Conservation (phyloP, 768 basidiomycete species). For the Naganishia friedmannii region DNA sequence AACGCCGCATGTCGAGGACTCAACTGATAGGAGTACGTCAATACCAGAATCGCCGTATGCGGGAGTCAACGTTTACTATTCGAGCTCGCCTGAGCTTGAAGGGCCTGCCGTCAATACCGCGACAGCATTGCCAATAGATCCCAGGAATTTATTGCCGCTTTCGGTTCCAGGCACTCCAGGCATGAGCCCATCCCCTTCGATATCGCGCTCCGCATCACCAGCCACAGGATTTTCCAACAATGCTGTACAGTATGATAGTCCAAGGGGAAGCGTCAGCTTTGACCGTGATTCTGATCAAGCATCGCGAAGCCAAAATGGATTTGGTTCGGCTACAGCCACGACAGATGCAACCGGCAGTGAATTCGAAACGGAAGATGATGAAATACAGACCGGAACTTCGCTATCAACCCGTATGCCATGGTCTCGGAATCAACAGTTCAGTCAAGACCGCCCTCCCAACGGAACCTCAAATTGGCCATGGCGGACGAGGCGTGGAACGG, state of each 20-base stretch:
- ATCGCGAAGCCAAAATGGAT: not conserved
- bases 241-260: slow-evolving; percentile 11
- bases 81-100: not conserved
- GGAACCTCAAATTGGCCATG: not conserved
- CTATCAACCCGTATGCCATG: slow-evolving; percentile 8
- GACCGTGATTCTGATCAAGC: slow-evolving; percentile 1
- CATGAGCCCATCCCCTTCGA: not conserved
- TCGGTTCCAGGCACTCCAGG: not conserved
- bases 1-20: not conserved
- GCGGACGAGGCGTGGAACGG: slow-evolving; percentile 3
- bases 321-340: too few relatives aligned
- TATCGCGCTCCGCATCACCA: slow-evolving; percentile 12
- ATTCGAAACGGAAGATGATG: slow-evolving; percentile 13
- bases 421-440: not conserved
- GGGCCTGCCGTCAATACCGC: not conserved
- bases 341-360: slow-evolving; percentile 18
- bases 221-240: not conserved
- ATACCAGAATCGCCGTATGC: not conserved
- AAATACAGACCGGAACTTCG: not conserved
- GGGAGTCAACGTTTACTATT: not conserved
- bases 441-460: not conserved
- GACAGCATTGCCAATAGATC: not conserved
- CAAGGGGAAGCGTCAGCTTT: not conserved
- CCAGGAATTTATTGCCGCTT: slow-evolving; percentile 1
- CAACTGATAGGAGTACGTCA: not conserved